Conservation (phyloP, 768 basidiomycete genomes). For the Dacryopinax primogenitus region DNA sequence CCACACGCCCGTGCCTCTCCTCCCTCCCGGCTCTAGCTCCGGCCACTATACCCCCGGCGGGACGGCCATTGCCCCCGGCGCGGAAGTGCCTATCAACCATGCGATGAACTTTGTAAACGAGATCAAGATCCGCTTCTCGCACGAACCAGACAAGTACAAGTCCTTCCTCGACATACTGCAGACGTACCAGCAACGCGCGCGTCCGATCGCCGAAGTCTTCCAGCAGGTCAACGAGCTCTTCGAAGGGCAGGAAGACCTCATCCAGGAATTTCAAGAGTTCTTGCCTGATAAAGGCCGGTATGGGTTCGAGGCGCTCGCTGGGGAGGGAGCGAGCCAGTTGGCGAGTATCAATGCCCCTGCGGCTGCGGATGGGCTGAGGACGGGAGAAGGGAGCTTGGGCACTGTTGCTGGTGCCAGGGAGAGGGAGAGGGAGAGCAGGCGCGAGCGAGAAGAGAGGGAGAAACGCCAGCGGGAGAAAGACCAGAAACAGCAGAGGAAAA, state of each 20-base stretch:
- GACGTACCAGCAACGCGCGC: slow-evolving; percentile 57
- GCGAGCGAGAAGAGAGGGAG: slow-evolving; percentile 44
- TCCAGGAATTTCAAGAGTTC: slow-evolving; percentile 61
- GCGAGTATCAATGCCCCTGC: neutral
- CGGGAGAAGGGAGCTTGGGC: neutral
- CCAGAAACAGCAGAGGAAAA: slow-evolving; percentile 29
- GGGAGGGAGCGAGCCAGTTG: slow-evolving; percentile 20
- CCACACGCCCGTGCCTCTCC: neutral
- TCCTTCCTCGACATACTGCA: slow-evolving; percentile 81
- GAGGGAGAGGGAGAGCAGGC: neutral
- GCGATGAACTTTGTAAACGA: slow-evolving; percentile 97
- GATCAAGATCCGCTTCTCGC: slow-evolving; percentile 82
- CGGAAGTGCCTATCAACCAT: slow-evolving; percentile 42
- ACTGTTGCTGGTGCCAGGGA: neutral
- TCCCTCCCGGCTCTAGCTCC: neutral
- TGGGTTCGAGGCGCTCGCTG: slow-evolving; percentile 33
- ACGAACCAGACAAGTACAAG: slow-evolving; percentile 73
- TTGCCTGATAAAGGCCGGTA: slow-evolving; percentile 47
- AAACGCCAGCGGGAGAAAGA: slow-evolving; percentile 38
- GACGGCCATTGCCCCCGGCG: neutral
- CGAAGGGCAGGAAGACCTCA: slow-evolving; percentile 61
- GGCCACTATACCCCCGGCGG: neutral
- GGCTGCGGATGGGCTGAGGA: neutral
- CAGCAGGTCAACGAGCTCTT: slow-evolving; percentile 55
- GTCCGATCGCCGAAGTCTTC: slow-evolving; percentile 48